A percentile compares a stretch with the other conserved stretches of the same genome.
Evolutionary conservation across 495 filamentous ascomycete species (phyloP).

Genomic region (Rusavskia elegans): DNA sequence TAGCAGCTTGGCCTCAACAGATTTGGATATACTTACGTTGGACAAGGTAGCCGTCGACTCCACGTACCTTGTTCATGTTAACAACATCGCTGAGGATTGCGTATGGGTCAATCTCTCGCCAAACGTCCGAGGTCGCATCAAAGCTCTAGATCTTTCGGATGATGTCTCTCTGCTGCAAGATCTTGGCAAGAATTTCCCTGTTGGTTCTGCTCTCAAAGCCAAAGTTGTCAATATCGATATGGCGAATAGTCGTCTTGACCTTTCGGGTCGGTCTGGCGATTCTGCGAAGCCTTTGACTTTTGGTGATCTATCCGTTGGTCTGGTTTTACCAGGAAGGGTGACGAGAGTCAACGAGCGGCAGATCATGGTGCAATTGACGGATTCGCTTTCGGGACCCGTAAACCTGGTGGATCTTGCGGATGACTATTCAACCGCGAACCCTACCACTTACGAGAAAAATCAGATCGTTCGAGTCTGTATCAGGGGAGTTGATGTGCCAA

Average conservation of each 20-base stretch:
- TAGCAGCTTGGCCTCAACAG: constrained; percentile 38
- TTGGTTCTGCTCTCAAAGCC: constrained; percentile 70
- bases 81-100: constrained; percentile 61
- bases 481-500: constrained; percentile 59
- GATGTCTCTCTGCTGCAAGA: constrained; percentile 62
- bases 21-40: constrained; percentile 46
- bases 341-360: constrained; percentile 74
- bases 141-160: constrained; percentile 67
- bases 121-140: constrained; percentile 73
- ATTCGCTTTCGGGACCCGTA: constrained; percentile 55
- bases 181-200: constrained; percentile 66
- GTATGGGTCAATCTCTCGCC: constrained; percentile 85
- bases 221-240: constrained; percentile 60
- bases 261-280: constrained; percentile 49
- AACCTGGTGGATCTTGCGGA: constrained; percentile 67
- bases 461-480: constrained; percentile 75
- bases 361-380: constrained; percentile 71
- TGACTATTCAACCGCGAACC: constrained; percentile 62
- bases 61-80: constrained; percentile 65
- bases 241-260: constrained; percentile 60
- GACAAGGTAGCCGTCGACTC: constrained; percentile 59
- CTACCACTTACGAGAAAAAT: constrained; percentile 55
- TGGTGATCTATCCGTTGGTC: constrained; percentile 52
- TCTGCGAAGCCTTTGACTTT: constrained; percentile 42
- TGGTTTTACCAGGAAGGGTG: constrained; percentile 67